These are phyloP conservation scores for Paramyrothecium roridum DNA, from an alignment of 2,329 filamentous ascomycete genomes.

Conservation along the genomic window DNA sequence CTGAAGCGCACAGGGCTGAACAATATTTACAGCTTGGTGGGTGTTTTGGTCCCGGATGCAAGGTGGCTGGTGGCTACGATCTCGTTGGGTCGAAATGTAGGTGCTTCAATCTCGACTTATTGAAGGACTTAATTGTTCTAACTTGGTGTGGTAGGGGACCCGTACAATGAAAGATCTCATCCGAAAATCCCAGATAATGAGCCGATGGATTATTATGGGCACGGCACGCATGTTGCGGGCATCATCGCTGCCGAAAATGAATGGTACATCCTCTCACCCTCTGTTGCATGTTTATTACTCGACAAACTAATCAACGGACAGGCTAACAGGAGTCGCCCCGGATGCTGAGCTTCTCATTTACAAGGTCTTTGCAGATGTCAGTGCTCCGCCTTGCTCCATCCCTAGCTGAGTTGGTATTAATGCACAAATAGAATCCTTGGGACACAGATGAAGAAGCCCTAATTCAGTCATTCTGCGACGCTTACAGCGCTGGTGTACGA, in stretches of 20 bases:
- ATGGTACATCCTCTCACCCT: background rate
- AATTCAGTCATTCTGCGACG: constrained; percentile 33
- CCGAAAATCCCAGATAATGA: constrained; percentile 30
- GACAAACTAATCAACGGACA: constrained; percentile 10
- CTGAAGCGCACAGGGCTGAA: background rate
- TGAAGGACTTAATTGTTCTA: background rate
- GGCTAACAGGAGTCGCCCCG: constrained; percentile 41
- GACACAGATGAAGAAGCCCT: constrained; percentile 29
- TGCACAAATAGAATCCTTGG: constrained; percentile 16
- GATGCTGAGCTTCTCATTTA: constrained; percentile 41
- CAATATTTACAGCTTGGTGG: constrained; percentile 28
- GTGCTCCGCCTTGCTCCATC: background rate
- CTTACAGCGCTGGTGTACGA: constrained; percentile 28
- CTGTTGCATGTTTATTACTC: too few species aligned
- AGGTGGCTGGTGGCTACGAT: constrained; percentile 34
- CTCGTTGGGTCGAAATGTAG: constrained; percentile 30
- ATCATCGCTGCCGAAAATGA: constrained; percentile 43
- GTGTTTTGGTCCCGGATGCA: constrained; percentile 35
- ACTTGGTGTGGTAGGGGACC: constrained; percentile 21
- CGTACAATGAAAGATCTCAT: constrained; percentile 21
- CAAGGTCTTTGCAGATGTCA: constrained; percentile 37
- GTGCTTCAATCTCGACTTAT: constrained; percentile 1
- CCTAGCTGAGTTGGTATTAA: background rate
- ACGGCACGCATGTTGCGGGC: constrained; percentile 42
- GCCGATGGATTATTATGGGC: constrained; percentile 29